A percentile compares a stretch with the other conserved stretches of the same genome.
Evolutionary conservation across 2,329 filamentous ascomycete species (phyloP).

Genomic region (Aspergillus fructus): DNA sequence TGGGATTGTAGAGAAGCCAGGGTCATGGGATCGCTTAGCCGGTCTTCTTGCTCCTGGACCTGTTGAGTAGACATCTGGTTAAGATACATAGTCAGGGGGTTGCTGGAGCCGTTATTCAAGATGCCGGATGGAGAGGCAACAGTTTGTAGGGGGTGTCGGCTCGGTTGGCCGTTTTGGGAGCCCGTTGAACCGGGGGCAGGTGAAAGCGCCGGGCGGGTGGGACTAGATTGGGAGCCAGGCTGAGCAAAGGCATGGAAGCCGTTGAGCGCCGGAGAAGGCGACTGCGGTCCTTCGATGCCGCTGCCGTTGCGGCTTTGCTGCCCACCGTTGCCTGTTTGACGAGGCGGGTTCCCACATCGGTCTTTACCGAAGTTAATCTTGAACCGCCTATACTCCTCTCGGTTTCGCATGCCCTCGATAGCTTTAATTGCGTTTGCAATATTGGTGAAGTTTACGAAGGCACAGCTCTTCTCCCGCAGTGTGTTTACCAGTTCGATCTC

Average conservation of each 20-base stretch:
- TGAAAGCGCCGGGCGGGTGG: constrained; percentile 55
- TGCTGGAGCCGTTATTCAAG: constrained; percentile 76
- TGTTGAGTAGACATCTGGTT: constrained; percentile 65
- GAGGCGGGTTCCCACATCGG: constrained; percentile 91
- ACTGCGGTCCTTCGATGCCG: constrained; percentile 53
- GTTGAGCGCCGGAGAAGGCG: constrained; percentile 56
- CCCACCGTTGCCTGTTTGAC: constrained; percentile 71
- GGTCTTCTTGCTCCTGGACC: constrained; percentile 66
- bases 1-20: constrained; percentile 56
- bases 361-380: constrained; percentile 99
- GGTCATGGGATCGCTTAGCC: constrained; percentile 42
- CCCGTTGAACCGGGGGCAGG: constrained; percentile 56
- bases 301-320: constrained; percentile 64
- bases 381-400: constrained; percentile 96
- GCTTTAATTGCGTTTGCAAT: constrained; percentile 99
- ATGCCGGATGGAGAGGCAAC: constrained; percentile 65
- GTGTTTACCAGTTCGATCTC: constrained; percentile 98
- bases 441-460: constrained; percentile 99
- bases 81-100: constrained; percentile 90
- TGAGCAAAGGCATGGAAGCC: constrained; percentile 57
- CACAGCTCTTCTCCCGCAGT: constrained; percentile 96
- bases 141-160: constrained; percentile 58
- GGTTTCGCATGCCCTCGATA: constrained; percentile 90
- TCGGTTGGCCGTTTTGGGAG: constrained; percentile 56
- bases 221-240: constrained; percentile 58